phyloP scores from a whole-genome alignment of 345 rosid species.

The Syzygium aqueum region DNA sequence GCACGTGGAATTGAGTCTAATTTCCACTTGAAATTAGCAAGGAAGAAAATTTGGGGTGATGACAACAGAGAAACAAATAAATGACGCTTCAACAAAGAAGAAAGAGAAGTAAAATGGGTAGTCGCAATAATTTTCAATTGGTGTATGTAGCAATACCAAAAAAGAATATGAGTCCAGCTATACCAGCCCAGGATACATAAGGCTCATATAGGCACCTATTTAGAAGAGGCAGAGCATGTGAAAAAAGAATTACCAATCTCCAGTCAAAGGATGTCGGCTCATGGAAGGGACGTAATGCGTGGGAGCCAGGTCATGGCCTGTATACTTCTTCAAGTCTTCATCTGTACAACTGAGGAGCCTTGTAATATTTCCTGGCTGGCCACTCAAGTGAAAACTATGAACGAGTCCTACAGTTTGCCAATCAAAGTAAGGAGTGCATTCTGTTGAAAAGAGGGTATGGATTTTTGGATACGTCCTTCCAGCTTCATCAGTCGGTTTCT shows the following conservation, averaged over 20 bases:
- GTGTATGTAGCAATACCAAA: background rate
- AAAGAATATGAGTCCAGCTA: background rate
- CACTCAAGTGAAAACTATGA: conserved; percentile 85
- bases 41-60: background rate
- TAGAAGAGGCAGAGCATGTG: background rate
- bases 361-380: conserved; percentile 93
- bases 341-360: conserved; percentile 97
- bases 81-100: background rate
- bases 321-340: conserved; percentile 61
- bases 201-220: background rate
- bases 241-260: conserved; percentile 70
- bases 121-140: background rate
- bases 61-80: background rate
- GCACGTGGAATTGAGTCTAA: background rate
- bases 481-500: conserved; percentile 26
- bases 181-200: background rate
- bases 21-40: background rate
- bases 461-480: conserved; percentile 57
- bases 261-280: conserved; percentile 94
- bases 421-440: conserved; percentile 87
- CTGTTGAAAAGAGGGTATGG: conserved; percentile 91
- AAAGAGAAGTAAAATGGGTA: background rate
- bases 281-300: conserved; percentile 98
- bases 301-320: conserved; percentile 89
- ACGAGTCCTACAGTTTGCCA: conserved; percentile 98